phyloP scores from a whole-genome alignment of 106 monocot genomes.

The Dendrobium catenatum region DNA sequence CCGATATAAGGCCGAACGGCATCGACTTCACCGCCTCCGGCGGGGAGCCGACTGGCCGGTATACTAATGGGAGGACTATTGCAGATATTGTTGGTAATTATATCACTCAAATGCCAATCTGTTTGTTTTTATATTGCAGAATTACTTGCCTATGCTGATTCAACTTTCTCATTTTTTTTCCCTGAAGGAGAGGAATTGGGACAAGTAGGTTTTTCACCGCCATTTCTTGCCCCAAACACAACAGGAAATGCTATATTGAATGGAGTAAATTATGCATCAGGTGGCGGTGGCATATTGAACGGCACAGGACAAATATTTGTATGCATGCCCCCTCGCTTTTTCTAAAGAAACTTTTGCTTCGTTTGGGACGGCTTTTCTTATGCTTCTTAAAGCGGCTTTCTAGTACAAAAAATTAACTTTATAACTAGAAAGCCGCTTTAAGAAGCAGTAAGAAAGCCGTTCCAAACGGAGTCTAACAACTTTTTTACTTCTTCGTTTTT shows the following conservation, averaged over 20 bases:
- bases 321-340: slow-evolving; percentile 15
- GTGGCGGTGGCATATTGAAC: slow-evolving; percentile 83
- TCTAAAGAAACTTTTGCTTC: not conserved
- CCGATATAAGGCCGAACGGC: slow-evolving; percentile 62
- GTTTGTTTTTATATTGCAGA: too few species aligned
- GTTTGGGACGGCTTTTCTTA: too few species aligned
- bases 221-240: slow-evolving; percentile 68
- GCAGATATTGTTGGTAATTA: slow-evolving; percentile 65
- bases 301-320: slow-evolving; percentile 74
- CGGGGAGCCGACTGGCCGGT: slow-evolving; percentile 75
- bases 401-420: too few species aligned
- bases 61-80: slow-evolving; percentile 87
- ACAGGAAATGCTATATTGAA: slow-evolving; percentile 47
- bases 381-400: too few species aligned
- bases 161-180: too few species aligned
- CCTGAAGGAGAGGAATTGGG: slow-evolving; percentile 50
- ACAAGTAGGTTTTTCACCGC: slow-evolving; percentile 33
- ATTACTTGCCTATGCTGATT: too few species aligned
- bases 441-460: too few species aligned
- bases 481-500: too few species aligned
- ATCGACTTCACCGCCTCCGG: slow-evolving; percentile 71
- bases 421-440: too few species aligned
- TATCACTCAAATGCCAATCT: too few species aligned
- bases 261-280: slow-evolving; percentile 88
- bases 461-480: too few species aligned